phyloP scores from a whole-genome alignment of 495 filamentous ascomycete genomes.

The Neurospora hispaniola region DNA sequence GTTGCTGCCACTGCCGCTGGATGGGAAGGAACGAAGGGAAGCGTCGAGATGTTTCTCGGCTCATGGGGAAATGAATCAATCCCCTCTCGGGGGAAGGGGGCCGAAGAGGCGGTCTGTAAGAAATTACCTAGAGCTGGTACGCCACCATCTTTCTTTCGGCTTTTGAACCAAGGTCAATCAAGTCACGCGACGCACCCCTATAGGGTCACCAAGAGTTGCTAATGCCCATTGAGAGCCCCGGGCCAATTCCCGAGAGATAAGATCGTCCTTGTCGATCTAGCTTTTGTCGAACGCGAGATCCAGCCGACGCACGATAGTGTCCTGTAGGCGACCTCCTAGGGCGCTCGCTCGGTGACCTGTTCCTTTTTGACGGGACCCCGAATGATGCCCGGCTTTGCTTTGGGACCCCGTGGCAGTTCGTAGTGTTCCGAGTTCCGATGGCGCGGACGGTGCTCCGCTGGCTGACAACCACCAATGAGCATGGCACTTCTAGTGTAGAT shows the following conservation, averaged over 20 bases:
- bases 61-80: neutral
- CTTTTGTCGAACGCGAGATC: neutral
- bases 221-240: neutral
- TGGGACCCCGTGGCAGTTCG: neutral
- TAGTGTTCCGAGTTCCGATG: neutral
- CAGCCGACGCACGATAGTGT: neutral
- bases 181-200: neutral
- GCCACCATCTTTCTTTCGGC: too few relatives aligned
- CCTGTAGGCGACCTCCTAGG: neutral
- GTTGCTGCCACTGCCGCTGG: neutral
- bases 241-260: neutral
- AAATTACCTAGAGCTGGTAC: too few relatives aligned
- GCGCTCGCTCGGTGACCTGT: neutral
- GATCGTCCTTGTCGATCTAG: neutral
- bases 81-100: neutral
- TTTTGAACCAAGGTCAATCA: neutral
- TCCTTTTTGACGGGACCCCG: neutral
- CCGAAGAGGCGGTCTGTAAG: neutral
- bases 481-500: too few relatives aligned
- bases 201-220: neutral
- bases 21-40: neutral
- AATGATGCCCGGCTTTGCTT: neutral
- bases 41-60: neutral
- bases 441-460: neutral
- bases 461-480: neutral